Percentiles rank a stretch among this genome's conserved stretches.
Conservation (phyloP, 176 grass and related monocot genomes). For the Alloteropsis semialata region DNA sequence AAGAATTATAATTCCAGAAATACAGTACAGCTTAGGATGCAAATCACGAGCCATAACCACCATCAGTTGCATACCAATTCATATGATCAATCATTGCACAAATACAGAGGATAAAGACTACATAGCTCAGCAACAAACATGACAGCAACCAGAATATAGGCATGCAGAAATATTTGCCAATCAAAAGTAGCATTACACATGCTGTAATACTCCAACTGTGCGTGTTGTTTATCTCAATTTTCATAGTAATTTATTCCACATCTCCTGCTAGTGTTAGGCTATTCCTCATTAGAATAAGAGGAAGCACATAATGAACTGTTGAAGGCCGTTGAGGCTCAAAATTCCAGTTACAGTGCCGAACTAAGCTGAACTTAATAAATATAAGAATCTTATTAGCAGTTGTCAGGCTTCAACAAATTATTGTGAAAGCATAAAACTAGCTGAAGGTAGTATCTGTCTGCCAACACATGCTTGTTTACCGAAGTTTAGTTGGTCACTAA, state of each 20-base stretch:
- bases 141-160: background rate
- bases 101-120: background rate
- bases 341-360: background rate
- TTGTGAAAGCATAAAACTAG: no score
- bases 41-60: no score
- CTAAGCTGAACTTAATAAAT: no score
- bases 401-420: no score
- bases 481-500: no score
- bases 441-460: no score
- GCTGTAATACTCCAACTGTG: constrained; percentile 6
- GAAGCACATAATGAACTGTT: background rate
- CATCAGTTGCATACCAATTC: no score
- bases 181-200: background rate
- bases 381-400: no score
- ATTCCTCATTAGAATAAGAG: background rate
- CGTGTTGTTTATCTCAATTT: background rate
- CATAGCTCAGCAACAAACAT: background rate
- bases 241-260: constrained; percentile 16
- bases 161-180: background rate
- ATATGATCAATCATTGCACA: background rate
- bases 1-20: no score
- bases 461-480: no score
- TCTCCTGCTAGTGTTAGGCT: constrained; percentile 11
- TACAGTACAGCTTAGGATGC: no score
- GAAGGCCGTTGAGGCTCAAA: background rate